Percentiles rank a stretch among this genome's conserved stretches.
These are phyloP conservation scores for Auricularia sp. DNA, from an alignment of 768 basidiomycete species.

Conservation along the genomic window DNA sequence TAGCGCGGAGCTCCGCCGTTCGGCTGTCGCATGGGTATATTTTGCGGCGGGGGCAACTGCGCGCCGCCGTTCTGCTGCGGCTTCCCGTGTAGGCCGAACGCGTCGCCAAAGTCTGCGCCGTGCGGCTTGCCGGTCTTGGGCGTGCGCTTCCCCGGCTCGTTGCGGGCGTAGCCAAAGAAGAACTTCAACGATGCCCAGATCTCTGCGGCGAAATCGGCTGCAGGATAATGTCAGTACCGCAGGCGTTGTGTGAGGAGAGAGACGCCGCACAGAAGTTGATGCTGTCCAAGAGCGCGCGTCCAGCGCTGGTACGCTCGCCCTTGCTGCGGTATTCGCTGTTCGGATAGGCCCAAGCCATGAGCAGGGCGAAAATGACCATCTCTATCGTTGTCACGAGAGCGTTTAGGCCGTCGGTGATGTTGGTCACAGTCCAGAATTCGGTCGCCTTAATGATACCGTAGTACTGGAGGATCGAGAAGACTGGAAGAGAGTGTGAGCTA, in stretches of 20 bases:
- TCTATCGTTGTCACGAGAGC: slow-evolving; percentile 79
- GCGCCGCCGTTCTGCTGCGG: not conserved
- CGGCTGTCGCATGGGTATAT: not conserved
- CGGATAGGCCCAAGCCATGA: slow-evolving; percentile 83
- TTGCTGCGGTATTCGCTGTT: slow-evolving; percentile 52
- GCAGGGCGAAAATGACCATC: slow-evolving; percentile 73
- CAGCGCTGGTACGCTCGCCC: slow-evolving; percentile 45
- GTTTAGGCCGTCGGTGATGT: slow-evolving; percentile 75
- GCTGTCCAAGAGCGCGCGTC: slow-evolving; percentile 65
- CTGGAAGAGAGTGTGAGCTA: not conserved
- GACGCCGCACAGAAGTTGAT: slow-evolving; percentile 36
- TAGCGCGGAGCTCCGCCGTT: not conserved
- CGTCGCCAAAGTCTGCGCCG: slow-evolving; percentile 1
- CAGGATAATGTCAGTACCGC: slow-evolving; percentile 4
- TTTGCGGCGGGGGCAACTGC: not conserved
- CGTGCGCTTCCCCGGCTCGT: slow-evolving; percentile 21
- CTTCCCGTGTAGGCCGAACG: not conserved
- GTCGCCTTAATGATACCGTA: slow-evolving; percentile 68
- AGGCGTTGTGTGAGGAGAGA: not conserved
- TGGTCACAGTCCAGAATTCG: slow-evolving; percentile 71
- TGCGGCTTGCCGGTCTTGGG: not conserved
- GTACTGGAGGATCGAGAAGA: slow-evolving; percentile 43
- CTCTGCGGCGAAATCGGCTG: slow-evolving; percentile 60
- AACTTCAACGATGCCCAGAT: slow-evolving; percentile 53
- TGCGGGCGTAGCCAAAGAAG: slow-evolving; percentile 37